phyloP scores from a whole-genome alignment of 345 rosid species.

The Raphanus raphanistrum region DNA sequence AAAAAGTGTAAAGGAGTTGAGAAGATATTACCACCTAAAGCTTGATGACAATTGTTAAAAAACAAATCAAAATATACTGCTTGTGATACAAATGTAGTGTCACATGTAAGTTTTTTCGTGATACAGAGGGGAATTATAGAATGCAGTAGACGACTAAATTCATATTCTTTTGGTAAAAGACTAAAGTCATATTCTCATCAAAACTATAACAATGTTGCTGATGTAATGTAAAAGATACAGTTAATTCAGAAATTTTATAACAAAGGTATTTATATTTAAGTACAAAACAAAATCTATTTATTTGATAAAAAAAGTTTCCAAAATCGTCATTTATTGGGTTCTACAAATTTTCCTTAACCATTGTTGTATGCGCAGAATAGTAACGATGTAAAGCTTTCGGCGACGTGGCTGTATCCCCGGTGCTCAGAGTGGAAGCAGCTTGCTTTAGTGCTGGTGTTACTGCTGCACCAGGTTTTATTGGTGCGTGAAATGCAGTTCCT shows the following conservation, averaged over 20 bases:
- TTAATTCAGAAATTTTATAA: neutral
- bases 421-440: slow-evolving; percentile 40
- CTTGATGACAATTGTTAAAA: slow-evolving; percentile 20
- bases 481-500: neutral
- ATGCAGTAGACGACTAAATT: neutral
- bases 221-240: neutral
- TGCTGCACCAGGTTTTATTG: slow-evolving; percentile 20
- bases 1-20: slow-evolving; percentile 27
- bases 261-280: neutral
- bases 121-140: neutral
- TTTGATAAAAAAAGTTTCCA: neutral
- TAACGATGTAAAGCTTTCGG: neutral
- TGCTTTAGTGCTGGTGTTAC: slow-evolving; percentile 11
- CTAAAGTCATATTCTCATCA: neutral
- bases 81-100: neutral
- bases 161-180: neutral
- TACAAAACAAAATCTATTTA: neutral
- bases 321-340: neutral
- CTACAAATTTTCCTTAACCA: neutral
- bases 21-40: slow-evolving; percentile 39
- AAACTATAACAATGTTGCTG: slow-evolving; percentile 3
- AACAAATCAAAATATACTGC: neutral
- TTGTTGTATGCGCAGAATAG: slow-evolving; percentile 8
- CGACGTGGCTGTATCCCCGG: slow-evolving; percentile 35
- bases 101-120: slow-evolving; percentile 9